Percentiles rank a stretch among this genome's conserved stretches.
phyloP scores from a whole-genome alignment of 1,284 basidiomycete species.

The Naganishia sp. region DNA sequence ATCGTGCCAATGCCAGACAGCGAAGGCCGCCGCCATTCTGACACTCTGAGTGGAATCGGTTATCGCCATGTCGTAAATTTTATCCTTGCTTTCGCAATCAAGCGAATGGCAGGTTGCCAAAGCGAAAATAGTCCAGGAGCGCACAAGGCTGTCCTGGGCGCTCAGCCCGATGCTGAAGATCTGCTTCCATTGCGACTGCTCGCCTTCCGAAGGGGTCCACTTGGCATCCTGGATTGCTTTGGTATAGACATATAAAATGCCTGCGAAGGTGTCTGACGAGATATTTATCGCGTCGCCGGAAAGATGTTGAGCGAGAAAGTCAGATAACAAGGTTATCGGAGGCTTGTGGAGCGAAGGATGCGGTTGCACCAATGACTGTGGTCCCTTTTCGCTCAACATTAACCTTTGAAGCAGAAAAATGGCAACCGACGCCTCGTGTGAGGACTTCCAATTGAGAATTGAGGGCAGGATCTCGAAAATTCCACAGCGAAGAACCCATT shows the following conservation, averaged over 20 bases:
- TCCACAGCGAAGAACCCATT: conserved; percentile 29
- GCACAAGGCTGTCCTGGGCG: conserved; percentile 14
- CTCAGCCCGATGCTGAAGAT: background rate
- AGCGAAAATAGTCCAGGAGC: conserved; percentile 19
- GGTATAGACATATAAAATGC: conserved; percentile 25
- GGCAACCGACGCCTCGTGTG: conserved; percentile 25
- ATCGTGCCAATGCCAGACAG: background rate
- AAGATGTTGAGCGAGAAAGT: conserved; percentile 14
- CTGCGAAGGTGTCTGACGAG: conserved; percentile 26
- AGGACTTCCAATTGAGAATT: conserved; percentile 17
- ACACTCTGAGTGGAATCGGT: conserved; percentile 9
- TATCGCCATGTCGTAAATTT: background rate
- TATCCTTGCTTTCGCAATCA: background rate
- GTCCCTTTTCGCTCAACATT: conserved; percentile 16
- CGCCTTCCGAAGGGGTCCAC: background rate
- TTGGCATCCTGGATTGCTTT: background rate
- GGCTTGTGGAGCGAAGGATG: conserved; percentile 1
- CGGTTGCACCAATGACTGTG: conserved; percentile 1
- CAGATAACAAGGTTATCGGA: conserved; percentile 16
- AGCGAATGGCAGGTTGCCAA: conserved; percentile 5
- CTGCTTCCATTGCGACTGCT: conserved; percentile 1
- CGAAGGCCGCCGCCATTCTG: conserved; percentile 1
- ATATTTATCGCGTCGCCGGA: background rate
- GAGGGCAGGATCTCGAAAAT: conserved; percentile 23
- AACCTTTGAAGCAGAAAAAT: conserved; percentile 29